Evolutionary conservation across 2,329 filamentous ascomycete species (phyloP).

Genomic region (Colletotrichum sp.): DNA sequence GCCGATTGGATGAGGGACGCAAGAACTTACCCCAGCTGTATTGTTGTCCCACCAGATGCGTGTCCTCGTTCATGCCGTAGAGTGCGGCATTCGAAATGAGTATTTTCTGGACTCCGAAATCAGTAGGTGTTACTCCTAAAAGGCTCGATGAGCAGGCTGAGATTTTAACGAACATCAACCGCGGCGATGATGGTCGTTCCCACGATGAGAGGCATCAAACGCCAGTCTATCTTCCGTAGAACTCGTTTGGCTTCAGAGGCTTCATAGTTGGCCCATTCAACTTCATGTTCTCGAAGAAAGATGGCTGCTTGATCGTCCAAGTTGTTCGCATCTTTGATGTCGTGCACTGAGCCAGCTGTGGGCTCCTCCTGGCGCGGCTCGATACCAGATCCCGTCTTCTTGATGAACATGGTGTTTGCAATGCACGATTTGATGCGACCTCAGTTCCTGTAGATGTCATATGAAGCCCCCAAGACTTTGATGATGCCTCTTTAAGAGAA

Average conservation of each 20-base stretch:
- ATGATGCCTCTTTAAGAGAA: background rate
- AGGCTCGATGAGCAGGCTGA: background rate
- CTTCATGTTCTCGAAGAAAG: background rate
- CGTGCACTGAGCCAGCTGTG: background rate
- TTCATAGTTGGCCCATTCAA: background rate
- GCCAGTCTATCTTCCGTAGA: constrained; percentile 9
- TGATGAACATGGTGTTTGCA: background rate
- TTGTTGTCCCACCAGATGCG: constrained; percentile 1
- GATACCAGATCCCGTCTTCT: background rate
- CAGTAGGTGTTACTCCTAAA: background rate
- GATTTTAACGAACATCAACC: background rate
- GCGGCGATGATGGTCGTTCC: background rate
- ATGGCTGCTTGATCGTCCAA: background rate
- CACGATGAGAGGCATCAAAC: constrained; percentile 6
- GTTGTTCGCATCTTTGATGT: background rate
- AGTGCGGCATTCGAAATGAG: constrained; percentile 59
- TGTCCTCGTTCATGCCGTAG: constrained; percentile 59
- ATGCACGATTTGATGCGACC: background rate
- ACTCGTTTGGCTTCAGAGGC: background rate
- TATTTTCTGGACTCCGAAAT: constrained; percentile 36
- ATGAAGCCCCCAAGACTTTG: background rate
- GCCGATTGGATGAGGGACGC: background rate
- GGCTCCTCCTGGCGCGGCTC: background rate
- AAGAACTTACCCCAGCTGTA: background rate
- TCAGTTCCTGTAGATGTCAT: background rate